A percentile compares a stretch with the other conserved stretches of the same genome.
Conservation (phyloP, 108 stramenopile species). For the Skeletonema potamos region DNA sequence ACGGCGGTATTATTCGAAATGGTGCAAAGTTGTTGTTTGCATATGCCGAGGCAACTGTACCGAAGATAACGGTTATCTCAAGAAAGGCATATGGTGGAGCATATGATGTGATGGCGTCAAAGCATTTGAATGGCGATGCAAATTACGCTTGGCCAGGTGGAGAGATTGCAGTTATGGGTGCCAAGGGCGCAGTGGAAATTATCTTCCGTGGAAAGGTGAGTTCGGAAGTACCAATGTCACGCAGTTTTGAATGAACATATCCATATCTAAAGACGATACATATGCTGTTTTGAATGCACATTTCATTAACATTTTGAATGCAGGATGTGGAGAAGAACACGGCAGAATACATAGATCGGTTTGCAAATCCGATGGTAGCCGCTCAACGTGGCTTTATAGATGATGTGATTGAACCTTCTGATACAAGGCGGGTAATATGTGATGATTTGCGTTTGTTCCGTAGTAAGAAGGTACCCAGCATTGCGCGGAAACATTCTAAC, state of each 20-base stretch:
- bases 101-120: slow-evolving; percentile 99
- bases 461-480: slow-evolving; percentile 80
- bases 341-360: slow-evolving; percentile 87
- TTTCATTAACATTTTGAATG: too few relatives aligned
- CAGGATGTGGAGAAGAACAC: slow-evolving; percentile 91
- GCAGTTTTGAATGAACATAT: background rate
- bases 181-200: slow-evolving; percentile 99
- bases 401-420: slow-evolving; percentile 94
- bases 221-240: background rate
- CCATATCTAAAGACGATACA: background rate
- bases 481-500: slow-evolving; percentile 93
- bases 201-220: slow-evolving; percentile 94
- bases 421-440: slow-evolving; percentile 89
- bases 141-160: slow-evolving; percentile 99
- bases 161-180: slow-evolving; percentile 99
- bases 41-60: slow-evolving; percentile 97
- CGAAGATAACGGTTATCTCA: slow-evolving; percentile 98
- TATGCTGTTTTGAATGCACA: background rate
- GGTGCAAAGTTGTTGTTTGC: slow-evolving; percentile 99
- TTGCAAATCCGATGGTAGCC: slow-evolving; percentile 95
- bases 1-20: slow-evolving; percentile 95
- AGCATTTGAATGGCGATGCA: slow-evolving; percentile 96
- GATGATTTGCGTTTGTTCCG: slow-evolving; percentile 91
- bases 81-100: slow-evolving; percentile 99
- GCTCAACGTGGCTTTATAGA: slow-evolving; percentile 96